Base-by-base conservation (phyloP, 2,329 filamentous ascomycete species). In the Ambrosiella cleistominuta region DNA sequence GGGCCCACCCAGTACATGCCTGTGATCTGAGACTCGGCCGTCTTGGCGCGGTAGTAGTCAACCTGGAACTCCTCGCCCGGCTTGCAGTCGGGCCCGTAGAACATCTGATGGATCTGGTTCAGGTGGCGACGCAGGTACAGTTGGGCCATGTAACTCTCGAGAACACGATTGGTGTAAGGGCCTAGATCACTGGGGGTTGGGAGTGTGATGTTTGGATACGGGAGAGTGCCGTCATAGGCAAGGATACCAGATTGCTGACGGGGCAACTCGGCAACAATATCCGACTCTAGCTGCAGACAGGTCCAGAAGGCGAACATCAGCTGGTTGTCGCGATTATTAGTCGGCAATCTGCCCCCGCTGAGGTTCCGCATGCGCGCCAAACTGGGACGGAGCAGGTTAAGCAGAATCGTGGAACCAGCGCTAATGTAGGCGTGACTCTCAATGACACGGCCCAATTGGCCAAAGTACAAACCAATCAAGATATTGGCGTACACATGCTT, bases 231-330 rank as follows among this genome's bases (percentile, higher is more conserved):
- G 66, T 82, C 80, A 63, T 78, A 82, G 1, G 72, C 73, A n/a
- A 83, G 68, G 57, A 83, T 76, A 1, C 77, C 77, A 0, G 80
- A 82, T 2, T 80, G 79, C 1, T 79, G 78, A 2, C 80, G 70
- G 13, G 74, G 78, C 60, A 97, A 75, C 69, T 98, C 93, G 2
- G 93, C 93, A 52, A 96, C 77, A 51, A 97, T 88, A 68, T 97
- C 91, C 69, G 89, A 95, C 70, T 97, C 91, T 9, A 97, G 75
- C 66, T 97, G 91, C 62, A 96, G 73, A 67, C 88, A 95, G 7
- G 90, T 93, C 91, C 91, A 97, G 65, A 90, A 96, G 0, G 88
- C 85, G 64, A 94, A 77, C 12, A 85, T 74, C 40, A 85, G 74
- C 59, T 84, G 75, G 65, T 89, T 87, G 64, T 83, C 78, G 51